Evolutionary conservation across 2,329 filamentous ascomycete species (phyloP).

Genomic region (Diplodia seriata): DNA sequence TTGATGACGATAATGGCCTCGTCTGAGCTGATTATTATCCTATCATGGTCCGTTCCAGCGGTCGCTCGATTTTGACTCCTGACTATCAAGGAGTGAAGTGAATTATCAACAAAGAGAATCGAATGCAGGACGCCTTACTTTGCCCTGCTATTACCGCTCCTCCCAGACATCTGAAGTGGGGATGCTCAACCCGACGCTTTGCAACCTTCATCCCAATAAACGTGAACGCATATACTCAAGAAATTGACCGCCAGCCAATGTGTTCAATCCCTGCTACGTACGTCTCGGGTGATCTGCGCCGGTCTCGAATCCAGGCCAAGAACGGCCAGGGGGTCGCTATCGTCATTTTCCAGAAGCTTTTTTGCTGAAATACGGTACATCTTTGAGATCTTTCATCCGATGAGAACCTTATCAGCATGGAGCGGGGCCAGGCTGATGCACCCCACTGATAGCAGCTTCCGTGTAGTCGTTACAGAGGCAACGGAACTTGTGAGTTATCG

Average conservation of each 20-base stretch:
- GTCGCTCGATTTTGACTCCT: constrained; percentile 11
- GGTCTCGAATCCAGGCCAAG: not conserved
- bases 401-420: not conserved
- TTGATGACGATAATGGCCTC: not conserved
- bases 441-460: not conserved
- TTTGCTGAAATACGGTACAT: not conserved
- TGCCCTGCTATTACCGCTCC: not conserved
- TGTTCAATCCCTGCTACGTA: not conserved
- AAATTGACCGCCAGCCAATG: not conserved
- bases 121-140: constrained; percentile 18
- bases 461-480: not conserved
- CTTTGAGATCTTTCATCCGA: not conserved
- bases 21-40: constrained; percentile 10
- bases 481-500: not conserved
- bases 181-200: not conserved
- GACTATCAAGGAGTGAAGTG: not conserved
- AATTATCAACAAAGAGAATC: constrained; percentile 23
- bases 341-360: not conserved
- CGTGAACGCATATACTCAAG: not conserved
- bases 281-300: not conserved
- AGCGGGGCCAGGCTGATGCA: not conserved
- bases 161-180: not conserved
- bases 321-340: not conserved
- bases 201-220: constrained; percentile 3
- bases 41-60: constrained; percentile 20